phyloP scores from a whole-genome alignment of 2,329 filamentous ascomycete species.

The Hymenoscyphus linearis region DNA sequence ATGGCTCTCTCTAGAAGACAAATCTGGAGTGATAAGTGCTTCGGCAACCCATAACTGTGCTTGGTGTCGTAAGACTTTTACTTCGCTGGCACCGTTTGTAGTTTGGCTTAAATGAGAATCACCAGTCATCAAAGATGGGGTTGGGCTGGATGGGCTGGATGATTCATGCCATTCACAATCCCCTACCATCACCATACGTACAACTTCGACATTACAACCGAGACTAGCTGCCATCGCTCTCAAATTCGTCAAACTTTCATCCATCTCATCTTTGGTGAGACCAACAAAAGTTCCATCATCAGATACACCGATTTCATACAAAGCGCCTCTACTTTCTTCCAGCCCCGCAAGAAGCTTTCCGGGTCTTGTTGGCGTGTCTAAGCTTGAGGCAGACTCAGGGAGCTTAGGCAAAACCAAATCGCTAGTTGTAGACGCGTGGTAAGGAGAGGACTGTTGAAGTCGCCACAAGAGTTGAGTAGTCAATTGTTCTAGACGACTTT shows the following conservation, averaged over 20 bases:
- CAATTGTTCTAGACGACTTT: slow-evolving; percentile 80
- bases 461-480: slow-evolving; percentile 95
- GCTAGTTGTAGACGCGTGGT: slow-evolving; percentile 74
- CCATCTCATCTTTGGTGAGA: slow-evolving; percentile 82
- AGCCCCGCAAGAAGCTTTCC: slow-evolving; percentile 67
- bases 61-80: slow-evolving; percentile 28
- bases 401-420: slow-evolving; percentile 71
- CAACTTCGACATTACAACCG: slow-evolving; percentile 77
- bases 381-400: slow-evolving; percentile 54
- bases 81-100: not conserved
- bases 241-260: slow-evolving; percentile 82
- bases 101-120: not conserved
- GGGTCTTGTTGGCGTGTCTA: slow-evolving; percentile 43
- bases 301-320: slow-evolving; percentile 95
- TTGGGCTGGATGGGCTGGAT: not conserved
- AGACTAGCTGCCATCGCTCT: slow-evolving; percentile 88
- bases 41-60: slow-evolving; percentile 81
- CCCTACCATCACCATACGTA: slow-evolving; percentile 79
- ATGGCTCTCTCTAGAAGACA: slow-evolving; percentile 37
- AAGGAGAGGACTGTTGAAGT: slow-evolving; percentile 87
- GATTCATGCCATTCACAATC: slow-evolving; percentile 64
- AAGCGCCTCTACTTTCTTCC: slow-evolving; percentile 85
- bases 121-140: slow-evolving; percentile 1
- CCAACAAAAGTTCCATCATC: slow-evolving; percentile 91
- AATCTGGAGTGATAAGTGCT: slow-evolving; percentile 74